Evolutionary conservation across 2,329 filamentous ascomycete genomes (phyloP), one percentile per base, ranked within the genome.

Genomic region (Talaromyces islandicus): DNA sequence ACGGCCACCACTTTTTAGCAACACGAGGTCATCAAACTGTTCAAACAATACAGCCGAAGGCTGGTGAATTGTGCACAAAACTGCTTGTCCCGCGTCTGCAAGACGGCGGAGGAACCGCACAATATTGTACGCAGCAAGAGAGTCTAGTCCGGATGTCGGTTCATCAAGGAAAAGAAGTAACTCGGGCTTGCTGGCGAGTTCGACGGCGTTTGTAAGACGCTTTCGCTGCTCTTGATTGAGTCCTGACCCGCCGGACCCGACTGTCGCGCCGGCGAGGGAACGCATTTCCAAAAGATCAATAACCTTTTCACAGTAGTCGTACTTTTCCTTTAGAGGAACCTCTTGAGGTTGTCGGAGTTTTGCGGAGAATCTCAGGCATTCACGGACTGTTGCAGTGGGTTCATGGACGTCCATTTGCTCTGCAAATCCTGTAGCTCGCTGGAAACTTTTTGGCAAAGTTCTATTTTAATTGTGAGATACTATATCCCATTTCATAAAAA

Each of bases 51-150:
- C 87, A 17, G 90, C 89, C 65, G 92, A 93, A 1, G 92, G 91
- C 71, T 96, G 92, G 72, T 96, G 92, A 64, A 96, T 96, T 0
- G 92, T 96, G 76, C 91, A 95, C 3, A 96, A 82, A 66, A 96
- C 91, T 10, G 91, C 91, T 71, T 96, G 92, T 1, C 91, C 92
- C 2, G 89, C 88, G n/a, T 85, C 82, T 1, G 85, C 83, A 1
- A 88, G 76, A 66, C 86, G 86, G 4, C 83, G 79, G 7, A 88
- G 73, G 63, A 88, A 85, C 0, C 83, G 79, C 2, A 86, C 78
- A 62, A 87, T 87, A 64, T 86, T 85, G 64, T 83, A 87, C 0
- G 88, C 88, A 5, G 87, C 86, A 58, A 88, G 83, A 2, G 86
- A 87, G 64, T 91, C 88, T 0, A 91, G 78, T 19, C 85, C 85